These are phyloP conservation scores for Leccinum variicolor DNA, from an alignment of 768 basidiomycete genomes.

Conservation along the genomic window DNA sequence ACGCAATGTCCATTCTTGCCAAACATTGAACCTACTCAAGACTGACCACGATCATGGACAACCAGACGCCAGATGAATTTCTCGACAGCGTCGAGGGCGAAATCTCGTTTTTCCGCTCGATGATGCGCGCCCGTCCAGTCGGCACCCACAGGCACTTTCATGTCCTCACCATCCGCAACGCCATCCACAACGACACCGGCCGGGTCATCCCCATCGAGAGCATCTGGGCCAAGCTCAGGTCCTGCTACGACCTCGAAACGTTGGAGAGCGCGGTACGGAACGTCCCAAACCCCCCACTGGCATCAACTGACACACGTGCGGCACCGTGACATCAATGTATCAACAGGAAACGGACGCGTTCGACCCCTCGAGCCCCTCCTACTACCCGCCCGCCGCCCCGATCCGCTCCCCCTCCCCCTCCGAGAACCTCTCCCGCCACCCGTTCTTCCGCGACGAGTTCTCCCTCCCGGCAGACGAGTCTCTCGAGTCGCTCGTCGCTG, in stretches of 20 bases:
- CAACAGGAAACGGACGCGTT: conserved; percentile 44
- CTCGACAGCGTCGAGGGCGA: conserved; percentile 78
- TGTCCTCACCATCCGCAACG: conserved; percentile 67
- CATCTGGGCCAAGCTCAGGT: conserved; percentile 72
- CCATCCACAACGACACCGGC: conserved; percentile 70
- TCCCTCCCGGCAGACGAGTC: conserved; percentile 54
- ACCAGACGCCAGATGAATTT: conserved; percentile 37
- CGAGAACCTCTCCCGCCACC: conserved; percentile 65
- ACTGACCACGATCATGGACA: conserved; percentile 23
- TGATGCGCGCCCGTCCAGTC: conserved; percentile 78
- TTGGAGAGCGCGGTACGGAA: conserved; percentile 56
- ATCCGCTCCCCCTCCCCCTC: conserved; percentile 67
- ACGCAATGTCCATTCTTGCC: conserved; percentile 9
- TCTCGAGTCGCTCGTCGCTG: conserved; percentile 56
- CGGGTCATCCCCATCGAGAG: conserved; percentile 54
- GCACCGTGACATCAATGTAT: too few species aligned
- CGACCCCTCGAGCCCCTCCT: conserved; percentile 38
- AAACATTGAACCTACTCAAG: conserved; percentile 18
- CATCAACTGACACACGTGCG: neutral
- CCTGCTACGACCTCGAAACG: conserved; percentile 71
- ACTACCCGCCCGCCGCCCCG: conserved; percentile 35
- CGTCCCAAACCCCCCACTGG: neutral
- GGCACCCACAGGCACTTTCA: conserved; percentile 85
- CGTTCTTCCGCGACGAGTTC: conserved; percentile 74
- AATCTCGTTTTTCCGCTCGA: conserved; percentile 78